A percentile compares a stretch with the other conserved stretches of the same genome.
Evolutionary conservation across 768 basidiomycete species (phyloP).

Genomic region (Strobilomyces dryophilus): DNA sequence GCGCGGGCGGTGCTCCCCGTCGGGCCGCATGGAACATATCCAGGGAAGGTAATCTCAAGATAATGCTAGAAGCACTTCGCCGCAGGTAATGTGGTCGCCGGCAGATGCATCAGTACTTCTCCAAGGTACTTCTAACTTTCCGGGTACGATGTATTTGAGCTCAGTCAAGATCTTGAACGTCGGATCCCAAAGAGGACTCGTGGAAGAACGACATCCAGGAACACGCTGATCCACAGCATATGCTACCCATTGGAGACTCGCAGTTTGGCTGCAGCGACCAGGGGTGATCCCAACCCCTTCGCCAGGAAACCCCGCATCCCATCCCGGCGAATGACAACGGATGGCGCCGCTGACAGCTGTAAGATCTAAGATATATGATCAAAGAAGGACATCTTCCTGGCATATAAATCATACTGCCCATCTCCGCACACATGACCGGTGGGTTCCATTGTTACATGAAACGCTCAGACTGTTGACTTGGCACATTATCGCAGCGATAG

Average conservation of each 20-base stretch:
- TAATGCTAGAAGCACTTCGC: too few species aligned
- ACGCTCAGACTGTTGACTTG: background rate
- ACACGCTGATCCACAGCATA: background rate
- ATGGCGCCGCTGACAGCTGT: constrained; percentile 32
- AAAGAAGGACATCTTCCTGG: constrained; percentile 44
- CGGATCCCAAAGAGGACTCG: too few species aligned
- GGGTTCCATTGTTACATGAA: background rate
- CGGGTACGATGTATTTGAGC: too few species aligned
- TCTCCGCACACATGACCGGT: constrained; percentile 57
- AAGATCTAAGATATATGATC: constrained; percentile 38
- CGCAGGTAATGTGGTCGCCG: too few species aligned
- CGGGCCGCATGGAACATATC: too few species aligned
- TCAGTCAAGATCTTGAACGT: too few species aligned
- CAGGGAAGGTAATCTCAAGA: too few species aligned
- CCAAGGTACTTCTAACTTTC: too few species aligned
- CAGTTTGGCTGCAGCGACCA: constrained; percentile 35
- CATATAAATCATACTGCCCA: constrained; percentile 45
- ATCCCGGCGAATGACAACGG: constrained; percentile 41
- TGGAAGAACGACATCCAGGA: background rate
- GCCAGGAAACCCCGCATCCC: too few species aligned
- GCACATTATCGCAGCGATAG: constrained; percentile 3
- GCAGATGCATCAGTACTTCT: too few species aligned
- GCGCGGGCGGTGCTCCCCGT: too few species aligned
- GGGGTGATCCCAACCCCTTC: constrained; percentile 4
- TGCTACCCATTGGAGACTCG: too few species aligned